Percentiles rank a stretch among this genome's conserved stretches.
phyloP scores from a whole-genome alignment of 805 yeast species.

The Metschnikowia continentalis region DNA sequence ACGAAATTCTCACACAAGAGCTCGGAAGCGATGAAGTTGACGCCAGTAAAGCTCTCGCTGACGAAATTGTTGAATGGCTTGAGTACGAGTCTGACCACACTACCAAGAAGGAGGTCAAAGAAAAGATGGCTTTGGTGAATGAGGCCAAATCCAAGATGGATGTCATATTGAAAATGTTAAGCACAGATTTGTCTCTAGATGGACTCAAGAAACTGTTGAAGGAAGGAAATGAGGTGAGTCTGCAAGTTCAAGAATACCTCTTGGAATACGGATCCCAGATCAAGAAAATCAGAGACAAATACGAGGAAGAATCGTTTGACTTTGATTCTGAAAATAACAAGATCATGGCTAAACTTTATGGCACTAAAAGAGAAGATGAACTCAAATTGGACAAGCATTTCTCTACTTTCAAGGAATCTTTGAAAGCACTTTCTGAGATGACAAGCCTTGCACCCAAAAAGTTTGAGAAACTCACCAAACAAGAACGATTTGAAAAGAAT shows the following conservation, averaged over 20 bases:
- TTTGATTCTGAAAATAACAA: slow-evolving; percentile 49
- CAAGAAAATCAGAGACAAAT: slow-evolving; percentile 37
- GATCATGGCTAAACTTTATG: slow-evolving; percentile 24
- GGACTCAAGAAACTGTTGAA: slow-evolving; percentile 43
- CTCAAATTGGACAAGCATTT: slow-evolving; percentile 26
- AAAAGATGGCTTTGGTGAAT: slow-evolving; percentile 21
- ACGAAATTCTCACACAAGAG: slow-evolving; percentile 32
- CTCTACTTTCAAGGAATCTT: slow-evolving; percentile 22
- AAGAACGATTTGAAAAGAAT: slow-evolving; percentile 23
- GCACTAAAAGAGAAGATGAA: slow-evolving; percentile 7
- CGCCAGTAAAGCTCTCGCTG: slow-evolving; percentile 27
- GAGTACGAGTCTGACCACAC: slow-evolving; percentile 66
- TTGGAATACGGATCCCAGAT: slow-evolving; percentile 45
- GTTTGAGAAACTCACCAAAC: slow-evolving; percentile 22
- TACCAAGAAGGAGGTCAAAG: slow-evolving; percentile 23
- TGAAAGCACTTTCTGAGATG: slow-evolving; percentile 27
- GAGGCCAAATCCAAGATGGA: slow-evolving; percentile 23
- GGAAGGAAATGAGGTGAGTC: slow-evolving; percentile 39
- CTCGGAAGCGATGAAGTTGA: slow-evolving; percentile 40
- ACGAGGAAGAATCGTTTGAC: slow-evolving; percentile 44
- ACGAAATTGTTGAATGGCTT: slow-evolving; percentile 67
- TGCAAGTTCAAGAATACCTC: slow-evolving; percentile 42
- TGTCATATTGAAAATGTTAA: slow-evolving; percentile 36
- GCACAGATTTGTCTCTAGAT: slow-evolving; percentile 43
- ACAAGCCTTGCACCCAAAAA: slow-evolving; percentile 16